These are phyloP conservation scores for Coemansia sp. DNA, from an alignment of 192 early-diverging fungal genomes.

Conservation along the genomic window DNA sequence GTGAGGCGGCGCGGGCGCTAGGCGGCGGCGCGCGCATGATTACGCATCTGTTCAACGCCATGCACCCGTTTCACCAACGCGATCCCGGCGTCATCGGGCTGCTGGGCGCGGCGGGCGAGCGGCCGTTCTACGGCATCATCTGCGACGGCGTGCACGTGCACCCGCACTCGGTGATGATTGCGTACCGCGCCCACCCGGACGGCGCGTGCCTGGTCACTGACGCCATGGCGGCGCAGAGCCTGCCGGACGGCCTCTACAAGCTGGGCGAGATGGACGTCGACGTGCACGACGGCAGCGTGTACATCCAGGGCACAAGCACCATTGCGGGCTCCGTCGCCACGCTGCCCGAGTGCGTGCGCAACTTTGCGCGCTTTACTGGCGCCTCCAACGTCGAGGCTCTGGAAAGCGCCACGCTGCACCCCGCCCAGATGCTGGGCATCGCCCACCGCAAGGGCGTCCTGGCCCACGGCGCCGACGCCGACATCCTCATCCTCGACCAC, in stretches of 20 bases:
- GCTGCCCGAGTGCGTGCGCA: conserved; percentile 69
- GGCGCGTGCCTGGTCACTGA: conserved; percentile 79
- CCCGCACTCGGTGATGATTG: conserved; percentile 75
- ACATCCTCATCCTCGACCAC: conserved; percentile 66
- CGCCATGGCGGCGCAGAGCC: conserved; percentile 71
- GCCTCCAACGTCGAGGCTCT: conserved; percentile 73
- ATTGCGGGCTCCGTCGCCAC: conserved; percentile 68
- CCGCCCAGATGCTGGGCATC: conserved; percentile 71
- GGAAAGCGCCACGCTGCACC: conserved; percentile 74
- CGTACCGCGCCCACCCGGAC: conserved; percentile 72
- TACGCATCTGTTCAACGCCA: conserved; percentile 84
- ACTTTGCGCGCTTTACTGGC: conserved; percentile 73
- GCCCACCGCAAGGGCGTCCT: conserved; percentile 67
- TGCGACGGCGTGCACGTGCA: conserved; percentile 81
- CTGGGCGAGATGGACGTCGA: conserved; percentile 66
- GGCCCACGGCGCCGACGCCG: conserved; percentile 69
- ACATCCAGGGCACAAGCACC: conserved; percentile 71
- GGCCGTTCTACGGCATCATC: conserved; percentile 81
- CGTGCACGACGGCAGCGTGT: conserved; percentile 59
- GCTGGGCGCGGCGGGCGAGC: conserved; percentile 53
- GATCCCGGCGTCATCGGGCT: conserved; percentile 79
- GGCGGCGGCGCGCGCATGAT: conserved; percentile 64
- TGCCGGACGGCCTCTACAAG: conserved; percentile 66
- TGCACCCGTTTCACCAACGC: conserved; percentile 83
- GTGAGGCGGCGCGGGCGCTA: conserved; percentile 59